Evolutionary conservation across 306 rosid species (phyloP), one percentile per base, ranked within the genome.

Genomic region (Amphicarpaea edgeworthii): DNA sequence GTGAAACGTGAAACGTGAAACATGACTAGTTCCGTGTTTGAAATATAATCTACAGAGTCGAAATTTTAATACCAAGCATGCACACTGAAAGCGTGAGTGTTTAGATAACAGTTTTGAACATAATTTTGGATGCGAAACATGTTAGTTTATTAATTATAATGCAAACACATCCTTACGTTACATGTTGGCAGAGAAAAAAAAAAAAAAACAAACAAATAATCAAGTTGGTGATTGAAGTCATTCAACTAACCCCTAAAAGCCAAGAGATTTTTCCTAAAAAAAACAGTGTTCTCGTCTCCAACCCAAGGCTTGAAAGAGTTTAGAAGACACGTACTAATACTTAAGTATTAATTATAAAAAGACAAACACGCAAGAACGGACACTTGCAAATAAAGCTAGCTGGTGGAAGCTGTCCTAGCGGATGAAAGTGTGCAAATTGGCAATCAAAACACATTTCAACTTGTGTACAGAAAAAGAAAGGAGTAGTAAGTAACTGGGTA

Each of bases 391-490:
- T 10, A 51, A 30, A 17, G 57, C 24, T 50, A 17, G 57, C 24
- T 50, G 57, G 57, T 50, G 11, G 57, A 28, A 59, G 41, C 21
- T 59, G 66, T 59, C 14, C 2, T 2, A 30, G 16, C 34, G 32
- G 7, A 11, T 49, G 12, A 32, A 70, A 30, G 23, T 49, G 62
- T 70, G 57, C 55, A 67, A 67, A 12, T 43, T 67, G 14, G 16
- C 60, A 21, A 43, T n/a, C 26, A 68, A 30, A 30, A 45, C 57
- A 4, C 50, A 38, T 17, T 17, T 32, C 17, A 42, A 14, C 54
- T 12, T 19, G 5, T 19, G 2, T 38, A 38, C 68, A 57, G 3
- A 9, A 30, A 16, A 61, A 30, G 26, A 17, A 34, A 34, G 12
- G 7, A 59, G 34, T 30, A 30, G 5, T n/a, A n/a, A n/a, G n/a